Percentiles rank a stretch among this genome's conserved stretches.
phyloP scores from a whole-genome alignment of 2,329 filamentous ascomycete genomes.

The Myriosclerotinia curreyana region DNA sequence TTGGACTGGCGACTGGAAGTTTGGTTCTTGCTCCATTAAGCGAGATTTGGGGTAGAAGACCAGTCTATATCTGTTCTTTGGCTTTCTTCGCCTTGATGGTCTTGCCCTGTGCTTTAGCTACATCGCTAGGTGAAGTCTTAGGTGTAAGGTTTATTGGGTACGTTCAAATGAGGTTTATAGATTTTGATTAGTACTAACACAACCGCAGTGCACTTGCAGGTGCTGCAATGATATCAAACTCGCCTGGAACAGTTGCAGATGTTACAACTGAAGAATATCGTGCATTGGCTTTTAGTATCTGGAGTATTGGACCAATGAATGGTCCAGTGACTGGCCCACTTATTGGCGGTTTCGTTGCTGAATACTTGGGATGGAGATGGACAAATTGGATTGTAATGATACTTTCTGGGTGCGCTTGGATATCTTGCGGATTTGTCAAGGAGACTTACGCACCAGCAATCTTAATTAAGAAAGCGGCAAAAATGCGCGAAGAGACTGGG shows the following conservation, averaged over 20 bases:
- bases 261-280: slow-evolving; percentile 77
- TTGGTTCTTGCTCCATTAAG: slow-evolving; percentile 71
- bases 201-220: slow-evolving; percentile 60
- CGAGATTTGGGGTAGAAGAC: slow-evolving; percentile 65
- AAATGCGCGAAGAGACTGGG: slow-evolving; percentile 62
- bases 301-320: slow-evolving; percentile 81
- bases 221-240: slow-evolving; percentile 77
- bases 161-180: slow-evolving; percentile 32
- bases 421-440: slow-evolving; percentile 57
- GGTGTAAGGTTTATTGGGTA: slow-evolving; percentile 70
- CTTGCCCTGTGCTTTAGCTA: slow-evolving; percentile 68
- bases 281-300: slow-evolving; percentile 78
- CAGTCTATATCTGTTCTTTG: slow-evolving; percentile 68
- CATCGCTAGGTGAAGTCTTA: slow-evolving; percentile 66
- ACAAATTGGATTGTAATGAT: slow-evolving; percentile 79
- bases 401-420: slow-evolving; percentile 59
- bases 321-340: slow-evolving; percentile 64
- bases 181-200: slow-evolving; percentile 18
- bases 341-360: slow-evolving; percentile 75
- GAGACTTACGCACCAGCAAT: slow-evolving; percentile 77
- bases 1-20: slow-evolving; percentile 70
- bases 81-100: slow-evolving; percentile 64
- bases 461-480: slow-evolving; percentile 62
- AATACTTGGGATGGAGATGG: slow-evolving; percentile 85
- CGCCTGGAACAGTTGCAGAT: slow-evolving; percentile 79